These are phyloP conservation scores for Neurospora sp. DNA, from an alignment of 495 filamentous ascomycete species.

Conservation along the genomic window DNA sequence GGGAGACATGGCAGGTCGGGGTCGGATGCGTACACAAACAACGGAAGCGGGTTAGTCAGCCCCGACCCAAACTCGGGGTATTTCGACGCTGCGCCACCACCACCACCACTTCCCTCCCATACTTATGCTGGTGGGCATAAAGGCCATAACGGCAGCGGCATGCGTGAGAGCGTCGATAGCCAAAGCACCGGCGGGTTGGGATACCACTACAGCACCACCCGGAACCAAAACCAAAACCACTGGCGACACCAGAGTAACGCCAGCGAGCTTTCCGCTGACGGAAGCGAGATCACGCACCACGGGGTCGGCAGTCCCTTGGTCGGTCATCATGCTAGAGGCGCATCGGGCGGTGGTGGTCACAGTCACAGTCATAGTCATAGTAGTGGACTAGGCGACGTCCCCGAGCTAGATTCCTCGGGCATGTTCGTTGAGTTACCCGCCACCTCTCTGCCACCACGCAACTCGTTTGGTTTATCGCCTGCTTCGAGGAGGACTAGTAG, in stretches of 20 bases:
- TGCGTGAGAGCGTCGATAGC: constrained; percentile 24
- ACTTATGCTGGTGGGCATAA: not conserved
- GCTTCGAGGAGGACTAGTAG: not conserved
- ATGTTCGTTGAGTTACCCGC: constrained; percentile 12
- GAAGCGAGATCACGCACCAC: constrained; percentile 17
- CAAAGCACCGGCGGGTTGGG: constrained; percentile 8
- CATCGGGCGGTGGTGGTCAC: not conserved
- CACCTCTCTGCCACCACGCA: not conserved
- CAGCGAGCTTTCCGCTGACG: constrained; percentile 29
- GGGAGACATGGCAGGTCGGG: constrained; percentile 12
- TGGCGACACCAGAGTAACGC: constrained; percentile 27
- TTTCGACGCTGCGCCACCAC: constrained; percentile 15
- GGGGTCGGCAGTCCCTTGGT: constrained; percentile 7
- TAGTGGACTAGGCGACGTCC: not conserved
- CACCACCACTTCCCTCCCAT: not conserved
- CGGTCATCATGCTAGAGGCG: not conserved
- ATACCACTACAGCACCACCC: constrained; percentile 8
- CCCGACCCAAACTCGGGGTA: constrained; percentile 21
- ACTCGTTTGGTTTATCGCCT: not conserved
- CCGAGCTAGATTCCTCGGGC: constrained; percentile 19
- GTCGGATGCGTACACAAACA: constrained; percentile 2
- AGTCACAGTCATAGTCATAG: not conserved
- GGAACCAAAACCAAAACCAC: constrained; percentile 3
- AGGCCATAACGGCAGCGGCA: constrained; percentile 1
- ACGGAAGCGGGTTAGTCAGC: constrained; percentile 17